These are phyloP conservation scores for Barnettozyma populi DNA, from an alignment of 805 yeast species.

Conservation along the genomic window DNA sequence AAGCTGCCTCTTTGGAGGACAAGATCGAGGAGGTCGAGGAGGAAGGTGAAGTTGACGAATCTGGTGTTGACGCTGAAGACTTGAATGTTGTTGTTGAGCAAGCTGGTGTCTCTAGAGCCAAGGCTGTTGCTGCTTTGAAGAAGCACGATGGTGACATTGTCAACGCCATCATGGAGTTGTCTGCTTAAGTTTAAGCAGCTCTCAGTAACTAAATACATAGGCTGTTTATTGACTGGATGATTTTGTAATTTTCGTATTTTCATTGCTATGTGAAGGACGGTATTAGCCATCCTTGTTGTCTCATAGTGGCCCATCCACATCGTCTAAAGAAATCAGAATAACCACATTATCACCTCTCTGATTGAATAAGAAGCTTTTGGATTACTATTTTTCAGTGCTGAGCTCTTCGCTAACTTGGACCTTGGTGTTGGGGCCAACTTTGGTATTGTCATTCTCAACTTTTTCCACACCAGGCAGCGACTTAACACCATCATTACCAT, in stretches of 20 bases:
- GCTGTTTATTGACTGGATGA: neutral
- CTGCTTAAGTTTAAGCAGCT: conserved; percentile 17
- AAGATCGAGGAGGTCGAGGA: conserved; percentile 44
- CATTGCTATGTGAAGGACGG: neutral
- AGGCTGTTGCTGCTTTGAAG: conserved; percentile 88
- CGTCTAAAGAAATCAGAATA: neutral
- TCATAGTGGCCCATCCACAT: neutral
- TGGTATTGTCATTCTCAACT: neutral
- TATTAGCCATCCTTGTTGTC: neutral
- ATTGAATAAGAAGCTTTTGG: neutral
- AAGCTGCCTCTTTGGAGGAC: conserved; percentile 54
- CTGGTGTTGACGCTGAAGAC: conserved; percentile 79
- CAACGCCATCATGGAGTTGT: conserved; percentile 87
- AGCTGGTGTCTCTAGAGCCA: conserved; percentile 81
- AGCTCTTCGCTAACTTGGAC: neutral
- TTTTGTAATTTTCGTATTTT: neutral
- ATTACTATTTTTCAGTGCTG: neutral
- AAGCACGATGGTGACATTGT: conserved; percentile 91
- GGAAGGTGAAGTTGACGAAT: conserved; percentile 74
- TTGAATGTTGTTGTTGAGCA: conserved; percentile 86
- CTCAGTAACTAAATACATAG: neutral
- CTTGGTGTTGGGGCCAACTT: neutral
- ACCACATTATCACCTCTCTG: neutral
- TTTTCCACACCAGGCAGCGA: neutral
- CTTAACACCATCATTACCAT: conserved; percentile 31